Evolutionary conservation across 2,329 filamentous ascomycete genomes (phyloP), one percentile per base, ranked within the genome.

Genomic region (Curvularia verruculosa): DNA sequence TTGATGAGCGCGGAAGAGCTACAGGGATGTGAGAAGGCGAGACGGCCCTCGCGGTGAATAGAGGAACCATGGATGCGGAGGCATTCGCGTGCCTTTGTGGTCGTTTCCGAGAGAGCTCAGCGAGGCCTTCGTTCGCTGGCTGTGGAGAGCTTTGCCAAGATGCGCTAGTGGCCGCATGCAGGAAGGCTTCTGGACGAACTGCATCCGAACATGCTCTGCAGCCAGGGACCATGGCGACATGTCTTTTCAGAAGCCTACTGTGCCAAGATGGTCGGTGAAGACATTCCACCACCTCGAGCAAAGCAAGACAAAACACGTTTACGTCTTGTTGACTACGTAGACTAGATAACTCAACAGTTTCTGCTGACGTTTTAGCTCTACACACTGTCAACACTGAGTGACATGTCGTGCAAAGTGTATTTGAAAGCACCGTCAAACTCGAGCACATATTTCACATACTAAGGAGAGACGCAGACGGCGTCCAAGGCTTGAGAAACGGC

Each of bases 41-140:
- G 19, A 51, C 60, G 54, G 49, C 55, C 55, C 60, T 64, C 45
- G 66, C 65, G 59, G 67, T 64, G 48, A 58, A 63, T 51, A 23
- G 21, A 46, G 54, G 19, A 37, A 49, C 44, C 54, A 60, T 58
- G n/a, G 50, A 50, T 44, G 52, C 48, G 53, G 56, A 31, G 24
- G 55, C 50, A 48, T 58, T 43, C 24, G 50, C 39, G 28, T 54
- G 50, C 48, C n/a, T 29, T 48, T 63, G 59, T 49, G 56, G 55
- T 48, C 41, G 47, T 45, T n/a, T 31, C 49, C 45, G 34, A 59
- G 51, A 59, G 51, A 57, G 51, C 50, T 41, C 53, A 57, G 41
- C 45, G 51, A 21, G 52, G 43, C 41, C 49, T 59, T 55, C 50
- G 44, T 39, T 39, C 41, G 47, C 51, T 52, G 44, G n/a, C 44